Conservation (phyloP, 805 yeast species). For the Sugiyamaella lignohabitans region DNA sequence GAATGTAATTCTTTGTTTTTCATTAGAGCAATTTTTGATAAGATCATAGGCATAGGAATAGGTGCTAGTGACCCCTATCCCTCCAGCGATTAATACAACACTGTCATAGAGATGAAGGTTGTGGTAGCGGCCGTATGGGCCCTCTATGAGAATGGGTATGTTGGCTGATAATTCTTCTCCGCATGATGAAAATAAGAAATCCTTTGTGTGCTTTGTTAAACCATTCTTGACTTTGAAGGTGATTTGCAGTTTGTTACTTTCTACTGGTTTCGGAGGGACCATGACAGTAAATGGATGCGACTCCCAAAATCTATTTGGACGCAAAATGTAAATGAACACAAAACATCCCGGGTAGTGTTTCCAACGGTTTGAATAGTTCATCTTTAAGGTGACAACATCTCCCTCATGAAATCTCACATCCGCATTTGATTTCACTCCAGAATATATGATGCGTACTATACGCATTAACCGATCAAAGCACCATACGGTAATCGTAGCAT, state of each 20-base stretch:
- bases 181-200: not conserved
- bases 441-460: constrained; percentile 44
- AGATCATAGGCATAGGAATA: constrained; percentile 37
- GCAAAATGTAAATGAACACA: constrained; percentile 51
- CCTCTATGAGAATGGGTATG: constrained; percentile 44
- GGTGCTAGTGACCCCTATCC: constrained; percentile 54
- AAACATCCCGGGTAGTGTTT: constrained; percentile 48
- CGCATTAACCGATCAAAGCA: constrained; percentile 56
- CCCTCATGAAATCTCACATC: constrained; percentile 15
- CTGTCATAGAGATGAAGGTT: constrained; percentile 36
- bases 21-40: constrained; percentile 1
- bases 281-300: constrained; percentile 63
- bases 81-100: constrained; percentile 47
- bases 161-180: not conserved
- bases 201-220: constrained; percentile 13
- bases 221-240: constrained; percentile 18
- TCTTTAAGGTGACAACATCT: constrained; percentile 22
- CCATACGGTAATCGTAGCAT: constrained; percentile 62
- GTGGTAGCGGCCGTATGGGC: constrained; percentile 50
- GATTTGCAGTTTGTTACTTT: constrained; percentile 14
- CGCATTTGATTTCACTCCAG: constrained; percentile 43
- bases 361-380: constrained; percentile 39
- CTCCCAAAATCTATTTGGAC: constrained; percentile 53
- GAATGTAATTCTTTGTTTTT: constrained; percentile 31
- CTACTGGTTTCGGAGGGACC: constrained; percentile 14